Conservation (phyloP, 1,139 yeast genomes). For the Yamadazyma sp. region DNA sequence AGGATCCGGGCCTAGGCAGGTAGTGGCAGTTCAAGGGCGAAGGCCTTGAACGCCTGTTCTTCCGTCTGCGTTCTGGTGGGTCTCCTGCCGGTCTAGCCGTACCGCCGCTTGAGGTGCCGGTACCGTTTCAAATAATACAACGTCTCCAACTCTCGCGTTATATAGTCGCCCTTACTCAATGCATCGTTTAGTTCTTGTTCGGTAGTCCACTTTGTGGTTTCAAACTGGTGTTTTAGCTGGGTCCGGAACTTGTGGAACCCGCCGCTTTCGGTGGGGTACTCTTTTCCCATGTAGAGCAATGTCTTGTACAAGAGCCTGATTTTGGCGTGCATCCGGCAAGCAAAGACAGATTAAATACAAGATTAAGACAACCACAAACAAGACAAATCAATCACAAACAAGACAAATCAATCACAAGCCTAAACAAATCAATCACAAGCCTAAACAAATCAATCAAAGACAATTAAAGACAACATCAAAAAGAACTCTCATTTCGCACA, state of each 20-base stretch:
- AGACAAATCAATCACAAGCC: not conserved
- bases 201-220: slow-evolving; percentile 15
- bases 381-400: not conserved
- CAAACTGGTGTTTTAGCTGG: slow-evolving; percentile 21
- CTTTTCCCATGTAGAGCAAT: slow-evolving; percentile 36
- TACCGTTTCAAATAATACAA: slow-evolving; percentile 32
- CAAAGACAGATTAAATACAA: not conserved
- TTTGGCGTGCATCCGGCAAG: slow-evolving; percentile 28
- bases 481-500: no score
- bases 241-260: slow-evolving; percentile 26
- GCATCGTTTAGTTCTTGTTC: slow-evolving; percentile 25
- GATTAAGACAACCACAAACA: not conserved
- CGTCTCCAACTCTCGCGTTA: slow-evolving; percentile 34
- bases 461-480: no score
- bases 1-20: slow-evolving; percentile 66
- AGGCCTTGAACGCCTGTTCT: no score
- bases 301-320: slow-evolving; percentile 31
- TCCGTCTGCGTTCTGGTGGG: no score
- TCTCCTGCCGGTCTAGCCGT: slow-evolving; percentile 10
- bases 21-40: not conserved
- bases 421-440: not conserved
- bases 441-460: no score
- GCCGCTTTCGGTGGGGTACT: slow-evolving; percentile 33
- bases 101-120: slow-evolving; percentile 33
- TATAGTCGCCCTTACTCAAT: slow-evolving; percentile 30